phyloP scores from a whole-genome alignment of 768 basidiomycete genomes.

The Agaricus subrufescens region DNA sequence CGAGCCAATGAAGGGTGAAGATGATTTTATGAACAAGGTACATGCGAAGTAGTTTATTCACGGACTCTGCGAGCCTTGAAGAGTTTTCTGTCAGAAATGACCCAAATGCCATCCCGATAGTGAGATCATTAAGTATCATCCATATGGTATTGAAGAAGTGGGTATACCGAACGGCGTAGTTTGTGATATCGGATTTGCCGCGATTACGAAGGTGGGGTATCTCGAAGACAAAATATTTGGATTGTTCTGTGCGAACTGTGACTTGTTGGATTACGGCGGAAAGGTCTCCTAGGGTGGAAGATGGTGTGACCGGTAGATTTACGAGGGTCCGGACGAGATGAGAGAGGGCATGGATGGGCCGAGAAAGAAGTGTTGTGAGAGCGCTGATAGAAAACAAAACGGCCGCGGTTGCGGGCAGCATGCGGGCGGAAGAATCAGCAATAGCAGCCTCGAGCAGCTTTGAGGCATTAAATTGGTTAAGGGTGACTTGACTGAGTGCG shows the following conservation, averaged over 20 bases:
- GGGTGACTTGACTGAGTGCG: neutral
- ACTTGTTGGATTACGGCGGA: constrained; percentile 46
- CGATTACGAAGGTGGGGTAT: constrained; percentile 31
- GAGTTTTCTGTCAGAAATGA: constrained; percentile 67
- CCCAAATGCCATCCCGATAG: constrained; percentile 73
- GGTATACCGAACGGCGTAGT: constrained; percentile 60
- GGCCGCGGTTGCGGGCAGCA: constrained; percentile 6
- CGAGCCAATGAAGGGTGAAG: constrained; percentile 73
- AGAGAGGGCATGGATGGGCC: constrained; percentile 1
- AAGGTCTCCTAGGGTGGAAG: neutral
- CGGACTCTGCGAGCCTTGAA: constrained; percentile 32
- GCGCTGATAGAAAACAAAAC: constrained; percentile 8
- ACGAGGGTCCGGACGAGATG: neutral
- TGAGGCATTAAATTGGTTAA: constrained; percentile 9
- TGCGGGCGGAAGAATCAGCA: neutral
- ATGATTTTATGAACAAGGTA: constrained; percentile 30
- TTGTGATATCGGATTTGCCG: constrained; percentile 30
- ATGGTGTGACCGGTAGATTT: neutral
- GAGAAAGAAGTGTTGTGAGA: constrained; percentile 1
- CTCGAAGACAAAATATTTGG: constrained; percentile 37
- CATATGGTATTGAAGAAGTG: constrained; percentile 92
- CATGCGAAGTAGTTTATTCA: neutral
- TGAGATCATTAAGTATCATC: constrained; percentile 88
- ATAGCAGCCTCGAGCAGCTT: constrained; percentile 1
- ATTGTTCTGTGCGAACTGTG: constrained; percentile 51